Percentiles rank a stretch among this genome's conserved stretches.
These are phyloP conservation scores for Perkinsus marinus DNA, from an alignment of 169 alveolate species.

Conservation along the genomic window DNA sequence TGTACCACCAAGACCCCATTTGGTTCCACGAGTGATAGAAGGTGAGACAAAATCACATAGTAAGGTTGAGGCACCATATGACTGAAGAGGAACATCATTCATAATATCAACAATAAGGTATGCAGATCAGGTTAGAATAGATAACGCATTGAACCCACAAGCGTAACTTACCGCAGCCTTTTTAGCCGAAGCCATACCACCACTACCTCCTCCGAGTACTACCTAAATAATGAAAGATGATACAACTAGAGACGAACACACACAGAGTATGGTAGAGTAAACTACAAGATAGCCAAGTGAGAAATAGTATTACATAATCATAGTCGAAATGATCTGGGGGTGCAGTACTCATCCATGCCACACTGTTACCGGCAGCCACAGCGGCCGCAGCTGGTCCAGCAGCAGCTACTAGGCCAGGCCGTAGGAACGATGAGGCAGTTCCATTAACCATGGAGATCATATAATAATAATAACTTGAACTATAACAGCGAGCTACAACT, in stretches of 20 bases:
- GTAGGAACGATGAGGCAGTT: not conserved
- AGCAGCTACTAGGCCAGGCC: not conserved
- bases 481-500: not conserved
- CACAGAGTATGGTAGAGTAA: too few relatives aligned
- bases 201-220: constrained; percentile 82
- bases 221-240: constrained; percentile 13
- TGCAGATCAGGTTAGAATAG: not conserved
- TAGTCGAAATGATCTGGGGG: not conserved
- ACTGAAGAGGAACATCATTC: not conserved
- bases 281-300: too few relatives aligned
- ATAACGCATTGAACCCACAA: constrained; percentile 75
- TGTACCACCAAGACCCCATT: constrained; percentile 80
- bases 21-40: not conserved
- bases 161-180: constrained; percentile 84
- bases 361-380: not conserved
- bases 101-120: not conserved
- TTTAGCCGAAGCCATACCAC: constrained; percentile 84
- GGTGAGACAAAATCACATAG: not conserved
- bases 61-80: not conserved
- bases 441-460: not conserved
- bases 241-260: too few relatives aligned
- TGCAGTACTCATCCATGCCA: not conserved
- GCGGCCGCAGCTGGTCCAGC: not conserved
- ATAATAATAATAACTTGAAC: not conserved
- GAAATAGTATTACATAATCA: not conserved